phyloP scores from a whole-genome alignment of 2,329 filamentous ascomycete genomes.

The Claviceps monticola region DNA sequence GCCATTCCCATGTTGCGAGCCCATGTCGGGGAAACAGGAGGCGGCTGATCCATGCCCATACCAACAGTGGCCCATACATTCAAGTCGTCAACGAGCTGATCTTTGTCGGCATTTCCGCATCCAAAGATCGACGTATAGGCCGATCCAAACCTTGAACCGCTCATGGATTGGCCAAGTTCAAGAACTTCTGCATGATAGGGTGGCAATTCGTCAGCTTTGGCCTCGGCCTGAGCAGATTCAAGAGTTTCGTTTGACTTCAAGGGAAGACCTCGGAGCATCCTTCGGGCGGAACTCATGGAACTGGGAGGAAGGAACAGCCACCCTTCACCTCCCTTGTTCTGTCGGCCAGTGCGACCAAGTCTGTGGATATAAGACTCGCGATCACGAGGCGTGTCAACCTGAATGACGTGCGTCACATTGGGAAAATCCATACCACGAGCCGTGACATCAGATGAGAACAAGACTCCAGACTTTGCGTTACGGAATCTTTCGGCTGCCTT shows the following conservation, averaged over 20 bases:
- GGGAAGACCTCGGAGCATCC: slow-evolving; percentile 43
- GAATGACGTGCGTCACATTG: slow-evolving; percentile 65
- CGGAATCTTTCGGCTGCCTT: slow-evolving; percentile 61
- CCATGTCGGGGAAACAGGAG: slow-evolving; percentile 19
- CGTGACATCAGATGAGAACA: slow-evolving; percentile 69
- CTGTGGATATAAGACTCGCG: slow-evolving; percentile 66
- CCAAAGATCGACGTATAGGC: slow-evolving; percentile 48
- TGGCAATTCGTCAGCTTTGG: slow-evolving; percentile 34
- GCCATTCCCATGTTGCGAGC: slow-evolving; percentile 19
- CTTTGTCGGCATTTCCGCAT: slow-evolving; percentile 25
- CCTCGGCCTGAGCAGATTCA: slow-evolving; percentile 33
- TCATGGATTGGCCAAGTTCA: slow-evolving; percentile 28
- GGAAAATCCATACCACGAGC: slow-evolving; percentile 77
- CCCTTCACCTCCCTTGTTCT: slow-evolving; percentile 57
- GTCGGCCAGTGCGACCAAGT: slow-evolving; percentile 62
- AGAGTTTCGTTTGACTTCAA: slow-evolving; percentile 41
- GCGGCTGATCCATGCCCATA: slow-evolving; percentile 38
- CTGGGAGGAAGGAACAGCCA: slow-evolving; percentile 49
- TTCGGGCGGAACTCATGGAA: slow-evolving; percentile 35
- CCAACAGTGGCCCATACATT: slow-evolving; percentile 38
- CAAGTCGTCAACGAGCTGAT: slow-evolving; percentile 31
- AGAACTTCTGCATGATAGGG: slow-evolving; percentile 29
- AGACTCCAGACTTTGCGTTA: slow-evolving; percentile 41
- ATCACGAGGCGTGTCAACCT: slow-evolving; percentile 49
- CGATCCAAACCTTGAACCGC: slow-evolving; percentile 16